Evolutionary conservation across 129 eudicot genomes (phyloP).

Genomic region (Flaveria bidentis): DNA sequence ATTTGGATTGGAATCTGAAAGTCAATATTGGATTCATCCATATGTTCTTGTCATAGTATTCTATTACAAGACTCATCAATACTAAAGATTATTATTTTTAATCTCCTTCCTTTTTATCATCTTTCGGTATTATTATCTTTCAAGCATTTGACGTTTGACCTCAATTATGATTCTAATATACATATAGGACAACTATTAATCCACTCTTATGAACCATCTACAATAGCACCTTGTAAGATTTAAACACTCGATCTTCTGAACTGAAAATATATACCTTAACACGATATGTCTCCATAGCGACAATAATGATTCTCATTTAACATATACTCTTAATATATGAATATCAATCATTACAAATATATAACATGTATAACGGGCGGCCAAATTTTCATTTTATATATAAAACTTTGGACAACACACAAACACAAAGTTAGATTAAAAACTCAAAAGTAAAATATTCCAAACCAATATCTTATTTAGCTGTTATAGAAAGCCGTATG

Average conservation of each 20-base stretch:
- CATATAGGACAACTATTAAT: no score
- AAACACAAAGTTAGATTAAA: not conserved
- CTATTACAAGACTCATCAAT: not conserved
- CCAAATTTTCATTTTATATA: not conserved
- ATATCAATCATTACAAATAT: not conserved
- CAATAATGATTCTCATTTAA: no score
- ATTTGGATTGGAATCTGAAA: no score
- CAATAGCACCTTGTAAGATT: no score
- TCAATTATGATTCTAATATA: not conserved
- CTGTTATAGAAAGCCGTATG: constrained; percentile 3
- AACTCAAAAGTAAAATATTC: constrained; percentile 3
- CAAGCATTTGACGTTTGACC: not conserved
- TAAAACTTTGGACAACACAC: not conserved
- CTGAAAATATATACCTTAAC: no score
- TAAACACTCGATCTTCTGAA: no score
- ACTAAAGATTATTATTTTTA: not conserved
- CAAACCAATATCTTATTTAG: not conserved
- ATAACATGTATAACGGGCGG: not conserved
- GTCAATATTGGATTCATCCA: no score
- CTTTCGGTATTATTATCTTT: not conserved
- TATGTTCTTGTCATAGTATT: not conserved
- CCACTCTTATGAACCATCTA: no score
- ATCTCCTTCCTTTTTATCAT: not conserved
- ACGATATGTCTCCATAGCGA: no score
- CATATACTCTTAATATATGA: no score